Percentiles rank a stretch among this genome's conserved stretches.
These are phyloP conservation scores for Ceratocystis harringtonii DNA, from an alignment of 2,329 filamentous ascomycete species.

Conservation along the genomic window DNA sequence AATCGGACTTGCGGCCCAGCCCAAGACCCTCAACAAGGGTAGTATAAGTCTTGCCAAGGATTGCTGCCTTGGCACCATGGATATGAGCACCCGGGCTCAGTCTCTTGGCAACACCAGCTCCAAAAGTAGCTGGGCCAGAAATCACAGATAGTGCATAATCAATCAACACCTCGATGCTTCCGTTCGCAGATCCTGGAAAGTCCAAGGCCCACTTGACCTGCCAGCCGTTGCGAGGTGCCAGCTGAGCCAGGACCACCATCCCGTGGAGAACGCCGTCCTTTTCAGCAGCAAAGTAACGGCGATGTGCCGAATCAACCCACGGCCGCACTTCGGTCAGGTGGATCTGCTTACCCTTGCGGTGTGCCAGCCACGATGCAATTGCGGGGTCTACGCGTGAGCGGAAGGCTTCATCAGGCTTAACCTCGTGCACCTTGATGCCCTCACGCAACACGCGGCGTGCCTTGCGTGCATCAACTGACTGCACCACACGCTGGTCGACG, in stretches of 20 bases:
- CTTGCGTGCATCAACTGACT: constrained; percentile 50
- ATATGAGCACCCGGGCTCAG: constrained; percentile 70
- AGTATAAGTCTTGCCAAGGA: constrained; percentile 70
- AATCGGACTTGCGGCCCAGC: constrained; percentile 71
- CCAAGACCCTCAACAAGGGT: constrained; percentile 69
- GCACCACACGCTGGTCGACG: constrained; percentile 52
- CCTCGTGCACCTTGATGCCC: constrained; percentile 64
- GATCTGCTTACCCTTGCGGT: constrained; percentile 70
- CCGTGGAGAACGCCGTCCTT: constrained; percentile 59
- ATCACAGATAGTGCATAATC: constrained; percentile 44
- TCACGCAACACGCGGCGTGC: constrained; percentile 67
- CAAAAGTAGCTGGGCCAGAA: constrained; percentile 60
- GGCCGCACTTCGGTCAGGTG: constrained; percentile 81
- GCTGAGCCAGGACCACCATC: constrained; percentile 68
- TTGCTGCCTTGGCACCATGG: constrained; percentile 62
- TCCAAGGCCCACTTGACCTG: constrained; percentile 95
- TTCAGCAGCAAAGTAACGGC: constrained; percentile 71
- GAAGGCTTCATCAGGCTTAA: constrained; percentile 53
- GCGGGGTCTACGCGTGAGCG: constrained; percentile 54
- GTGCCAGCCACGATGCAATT: constrained; percentile 64
- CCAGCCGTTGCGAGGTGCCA: constrained; percentile 70
- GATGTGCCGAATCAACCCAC: constrained; percentile 71
- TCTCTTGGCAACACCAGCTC: constrained; percentile 60
- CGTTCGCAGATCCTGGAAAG: constrained; percentile 74
- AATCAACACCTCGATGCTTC: constrained; percentile 73